Base-by-base conservation (phyloP, 768 basidiomycete species). In the Tylopilus intermedius region DNA sequence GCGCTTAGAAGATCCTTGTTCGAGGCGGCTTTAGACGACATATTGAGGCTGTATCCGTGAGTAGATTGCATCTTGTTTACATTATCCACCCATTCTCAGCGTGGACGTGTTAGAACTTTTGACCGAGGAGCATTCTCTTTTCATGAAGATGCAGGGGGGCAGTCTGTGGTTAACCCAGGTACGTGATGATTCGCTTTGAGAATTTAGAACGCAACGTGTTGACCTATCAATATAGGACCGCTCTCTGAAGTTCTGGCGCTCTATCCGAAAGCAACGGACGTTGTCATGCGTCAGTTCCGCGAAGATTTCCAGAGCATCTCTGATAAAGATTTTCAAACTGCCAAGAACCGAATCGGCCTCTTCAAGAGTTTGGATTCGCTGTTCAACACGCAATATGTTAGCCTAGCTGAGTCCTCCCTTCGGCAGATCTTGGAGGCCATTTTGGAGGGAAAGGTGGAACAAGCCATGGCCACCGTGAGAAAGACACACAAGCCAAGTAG, bases 11-110 rank as follows among this genome's bases (percentile, higher is more conserved):
- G 33, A 14, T 8, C 63, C 11, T 2, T 70, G 45, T 61, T 61
- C 6, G 65, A 67, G 21, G 62, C 57, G 5, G 50, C 66, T 40
- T 13, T 74, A 10, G 61, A 67, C 8, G 48, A 58, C 8, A 49
- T 62, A 8, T 14, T 55, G 18, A 27, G 14, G 13, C 7, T 54
- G 4, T 74, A 65, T 58, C 65, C 65, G 65, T 66, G 50, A 49
- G 65, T 51, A 7, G 2, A 11, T 33, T 33, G 0, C 10, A 10
- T 15, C 33, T 14, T 4, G 45, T 22, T 1, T 8, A 5, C 27
- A n/a, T 33, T 33, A 33, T 27, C 48, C 24, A 26, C 48, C 48
- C 6, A 51, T 13, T 14, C 0, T 4, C 24, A 5, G 3, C 24
- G 24, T 1, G 10, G 8, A 18, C 21, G 26, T n/a, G 0, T 35